phyloP scores from a whole-genome alignment of 78 protist genomes.

The Creolimax fragrantissima region DNA sequence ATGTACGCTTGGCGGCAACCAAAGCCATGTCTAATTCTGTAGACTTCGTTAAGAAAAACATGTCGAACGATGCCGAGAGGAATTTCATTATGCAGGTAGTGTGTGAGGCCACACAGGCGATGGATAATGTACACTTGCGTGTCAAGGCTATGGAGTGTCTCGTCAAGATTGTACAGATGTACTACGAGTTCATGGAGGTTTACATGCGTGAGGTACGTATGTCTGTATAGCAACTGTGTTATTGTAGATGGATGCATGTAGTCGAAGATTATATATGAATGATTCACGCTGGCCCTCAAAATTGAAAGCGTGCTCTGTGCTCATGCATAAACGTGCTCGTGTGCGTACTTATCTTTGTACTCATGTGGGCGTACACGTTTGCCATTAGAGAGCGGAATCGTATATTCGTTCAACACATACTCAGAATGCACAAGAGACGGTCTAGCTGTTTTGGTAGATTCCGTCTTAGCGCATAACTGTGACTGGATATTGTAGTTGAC shows the following conservation, averaged over 20 bases:
- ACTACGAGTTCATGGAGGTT: slow-evolving; percentile 51
- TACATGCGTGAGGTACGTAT: slow-evolving; percentile 51
- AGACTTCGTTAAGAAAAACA: slow-evolving; percentile 44
- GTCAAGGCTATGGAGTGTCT: slow-evolving; percentile 33
- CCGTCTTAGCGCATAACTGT: too few relatives aligned
- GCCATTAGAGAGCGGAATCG: too few relatives aligned
- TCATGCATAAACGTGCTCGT: too few relatives aligned
- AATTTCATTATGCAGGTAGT: slow-evolving; percentile 53
- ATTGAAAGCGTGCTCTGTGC: too few relatives aligned
- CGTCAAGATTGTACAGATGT: slow-evolving; percentile 49
- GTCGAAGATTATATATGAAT: too few relatives aligned
- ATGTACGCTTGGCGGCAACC: slow-evolving; percentile 49
- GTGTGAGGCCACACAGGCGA: slow-evolving; percentile 37
- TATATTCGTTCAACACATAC: too few relatives aligned
- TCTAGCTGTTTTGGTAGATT: too few relatives aligned
- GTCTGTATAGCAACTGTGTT: not conserved
- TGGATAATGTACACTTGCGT: not conserved
- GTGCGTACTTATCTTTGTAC: too few relatives aligned
- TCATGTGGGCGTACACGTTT: too few relatives aligned
- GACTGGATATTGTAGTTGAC: too few relatives aligned
- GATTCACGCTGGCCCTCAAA: too few relatives aligned
- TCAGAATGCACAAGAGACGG: too few relatives aligned
- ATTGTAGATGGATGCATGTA: not conserved
- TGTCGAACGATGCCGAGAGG: slow-evolving; percentile 49
- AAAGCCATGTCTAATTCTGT: slow-evolving; percentile 51